Evolutionary conservation across 192 early-diverging fungal genomes (phyloP), one percentile per base, ranked within the genome.

Genomic region (Backusella australiensis): DNA sequence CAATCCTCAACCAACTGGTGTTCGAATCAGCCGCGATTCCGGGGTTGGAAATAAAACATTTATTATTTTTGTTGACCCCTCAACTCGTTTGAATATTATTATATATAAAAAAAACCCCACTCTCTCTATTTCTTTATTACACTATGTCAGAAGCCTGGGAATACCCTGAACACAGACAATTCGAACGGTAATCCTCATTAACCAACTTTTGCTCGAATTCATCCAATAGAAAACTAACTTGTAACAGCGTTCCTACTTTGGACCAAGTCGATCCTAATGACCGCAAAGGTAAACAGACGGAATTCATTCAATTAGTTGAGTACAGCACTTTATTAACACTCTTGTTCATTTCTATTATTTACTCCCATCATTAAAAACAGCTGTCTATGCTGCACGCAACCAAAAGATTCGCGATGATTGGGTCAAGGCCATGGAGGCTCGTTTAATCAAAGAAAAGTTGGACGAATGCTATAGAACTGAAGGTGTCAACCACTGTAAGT

Each of bases 391-490:
- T 74, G 88, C 91, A 79, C 90, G 92, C 34, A 93, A 94, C 78
- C 92, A 89, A 66, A 88, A 91, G 80, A 87, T 94, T 84, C 91
- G 92, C 52, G 95, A 96, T 80, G 89, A 96, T 77, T 94, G 96
- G 93, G 92, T 99, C n/a, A 92, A 93, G 72, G 90, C 88, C 36
- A 92, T 96, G 91, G 95, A 97, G 86, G 88, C 94, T 70, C 89
- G 91, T 71, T 89, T 96, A 70, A 82, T 96, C 21, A 87, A 93
- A 74, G 89, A 97, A 72, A 93, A 96, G 87, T 86, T 97, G 70
- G 87, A 89, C 75, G 94, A 95, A 91, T 99, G 97, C 89, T 94
- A 96, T 84, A 86, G 89, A 36, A 90, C 92, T 56, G 95, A 99
- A 85, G 93, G 96, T 71, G 96, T 96, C 74, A 99, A 99, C 86